Conservation (phyloP, 1,284 basidiomycete genomes). For the Puccinia horiana region DNA sequence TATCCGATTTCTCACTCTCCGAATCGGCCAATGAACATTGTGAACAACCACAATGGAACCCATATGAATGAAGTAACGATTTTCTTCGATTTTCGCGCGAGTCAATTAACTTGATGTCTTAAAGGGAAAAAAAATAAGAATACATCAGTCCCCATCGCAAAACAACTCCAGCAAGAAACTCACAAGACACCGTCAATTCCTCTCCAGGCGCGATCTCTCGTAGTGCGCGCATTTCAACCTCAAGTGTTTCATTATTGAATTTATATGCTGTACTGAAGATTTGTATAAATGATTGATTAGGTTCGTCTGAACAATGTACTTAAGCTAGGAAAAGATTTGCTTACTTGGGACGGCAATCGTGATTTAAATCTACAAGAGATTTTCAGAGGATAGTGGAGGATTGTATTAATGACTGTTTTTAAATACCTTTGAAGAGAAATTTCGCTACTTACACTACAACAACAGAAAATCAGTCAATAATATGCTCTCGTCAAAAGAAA, state of each 20-base stretch:
- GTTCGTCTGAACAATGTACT: too few relatives aligned
- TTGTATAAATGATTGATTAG: too few relatives aligned
- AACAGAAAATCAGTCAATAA: background rate
- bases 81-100: conserved; percentile 8
- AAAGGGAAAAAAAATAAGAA: background rate
- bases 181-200: conserved; percentile 35
- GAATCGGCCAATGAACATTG: conserved; percentile 23
- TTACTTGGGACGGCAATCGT: conserved; percentile 41
- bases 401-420: too few relatives aligned
- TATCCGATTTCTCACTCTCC: conserved; percentile 16
- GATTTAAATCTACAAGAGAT: conserved; percentile 8
- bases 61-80: conserved; percentile 1
- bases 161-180: background rate
- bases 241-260: conserved; percentile 32
- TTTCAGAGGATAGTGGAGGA: too few relatives aligned
- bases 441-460: background rate
- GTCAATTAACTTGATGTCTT: conserved; percentile 8
- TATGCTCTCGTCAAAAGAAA: background rate
- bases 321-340: too few relatives aligned
- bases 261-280: conserved; percentile 3
- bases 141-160: background rate
- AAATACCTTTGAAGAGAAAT: too few relatives aligned
- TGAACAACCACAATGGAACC: conserved; percentile 41
- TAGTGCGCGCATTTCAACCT: conserved; percentile 40
- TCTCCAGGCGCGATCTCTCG: conserved; percentile 41